phyloP scores from a whole-genome alignment of 179 eudicot genomes.

The Silene coronaria region DNA sequence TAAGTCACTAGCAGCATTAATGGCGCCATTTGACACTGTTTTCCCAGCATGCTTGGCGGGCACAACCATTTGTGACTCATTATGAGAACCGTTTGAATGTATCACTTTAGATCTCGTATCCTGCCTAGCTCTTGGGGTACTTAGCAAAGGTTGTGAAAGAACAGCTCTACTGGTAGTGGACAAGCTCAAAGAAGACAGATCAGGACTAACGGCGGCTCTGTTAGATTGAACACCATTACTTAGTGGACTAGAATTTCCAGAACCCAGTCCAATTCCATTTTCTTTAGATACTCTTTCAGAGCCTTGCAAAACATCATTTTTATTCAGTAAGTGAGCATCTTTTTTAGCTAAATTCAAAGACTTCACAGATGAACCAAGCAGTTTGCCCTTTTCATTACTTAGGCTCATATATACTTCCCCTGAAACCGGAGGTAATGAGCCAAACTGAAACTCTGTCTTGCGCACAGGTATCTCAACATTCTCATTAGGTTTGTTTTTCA shows the following conservation, averaged over 20 bases:
- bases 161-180: slow-evolving; percentile 26
- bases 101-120: slow-evolving; percentile 22
- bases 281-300: slow-evolving; percentile 31
- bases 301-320: slow-evolving; percentile 23
- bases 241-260: slow-evolving; percentile 15
- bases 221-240: slow-evolving; percentile 38
- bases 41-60: slow-evolving; percentile 25
- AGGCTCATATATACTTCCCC: slow-evolving; percentile 40
- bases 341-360: slow-evolving; percentile 22
- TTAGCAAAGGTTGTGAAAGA: slow-evolving; percentile 19
- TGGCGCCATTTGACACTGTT: slow-evolving; percentile 41
- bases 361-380: slow-evolving; percentile 30
- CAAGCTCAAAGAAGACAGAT: slow-evolving; percentile 31
- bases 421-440: slow-evolving; percentile 37
- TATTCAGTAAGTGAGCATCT: slow-evolving; percentile 15
- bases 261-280: slow-evolving; percentile 39
- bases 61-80: slow-evolving; percentile 22
- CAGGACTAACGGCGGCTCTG: slow-evolving; percentile 26
- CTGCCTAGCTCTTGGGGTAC: slow-evolving; percentile 21
- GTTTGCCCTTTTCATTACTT: slow-evolving; percentile 25
- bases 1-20: slow-evolving; percentile 33
- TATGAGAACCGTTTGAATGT: slow-evolving; percentile 30
- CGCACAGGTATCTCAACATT: slow-evolving; percentile 25
- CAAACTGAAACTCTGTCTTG: slow-evolving; percentile 41
- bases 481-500: slow-evolving; percentile 38